Percentiles rank a stretch among this genome's conserved stretches.
phyloP scores from a whole-genome alignment of 2,329 filamentous ascomycete genomes.

The Aureobasidium sp. region DNA sequence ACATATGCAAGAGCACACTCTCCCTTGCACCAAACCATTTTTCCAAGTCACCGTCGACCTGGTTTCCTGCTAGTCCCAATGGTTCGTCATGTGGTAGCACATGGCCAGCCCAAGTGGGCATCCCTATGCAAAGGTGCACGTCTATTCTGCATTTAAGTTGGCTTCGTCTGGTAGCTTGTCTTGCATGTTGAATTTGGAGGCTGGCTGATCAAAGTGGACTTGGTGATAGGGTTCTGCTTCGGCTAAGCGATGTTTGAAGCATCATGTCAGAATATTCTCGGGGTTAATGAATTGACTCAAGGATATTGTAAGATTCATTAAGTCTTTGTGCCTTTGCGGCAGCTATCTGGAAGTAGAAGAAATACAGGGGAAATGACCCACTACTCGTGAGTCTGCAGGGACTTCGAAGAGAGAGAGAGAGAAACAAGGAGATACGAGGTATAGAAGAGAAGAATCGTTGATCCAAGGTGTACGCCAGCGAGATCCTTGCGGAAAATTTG shows the following conservation, averaged over 20 bases:
- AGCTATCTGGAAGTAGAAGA: not conserved
- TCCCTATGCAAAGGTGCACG: not conserved
- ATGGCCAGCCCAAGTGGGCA: not conserved
- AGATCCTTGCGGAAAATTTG: slow-evolving; percentile 9
- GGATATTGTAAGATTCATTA: not conserved
- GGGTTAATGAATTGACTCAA: not conserved
- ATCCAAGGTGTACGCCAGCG: not conserved
- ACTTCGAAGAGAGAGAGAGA: not conserved
- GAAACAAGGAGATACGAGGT: not conserved
- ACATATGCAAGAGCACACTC: not conserved
- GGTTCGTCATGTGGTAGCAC: not conserved
- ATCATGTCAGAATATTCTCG: not conserved
- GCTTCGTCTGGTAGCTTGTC: not conserved
- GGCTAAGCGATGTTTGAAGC: not conserved
- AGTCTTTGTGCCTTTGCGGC: not conserved
- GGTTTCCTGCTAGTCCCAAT: slow-evolving; percentile 1
- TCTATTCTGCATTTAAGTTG: not conserved
- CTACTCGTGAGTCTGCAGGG: not conserved
- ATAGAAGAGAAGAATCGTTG: not conserved
- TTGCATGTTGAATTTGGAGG: not conserved
- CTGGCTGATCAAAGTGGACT: not conserved
- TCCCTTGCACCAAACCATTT: not conserved
- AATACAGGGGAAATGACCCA: not conserved
- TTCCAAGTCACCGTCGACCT: not conserved
- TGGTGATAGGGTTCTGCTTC: no score